Percentiles rank a stretch among this genome's conserved stretches.
phyloP scores from a whole-genome alignment of 768 basidiomycete genomes.

The Sutorius australiensis region DNA sequence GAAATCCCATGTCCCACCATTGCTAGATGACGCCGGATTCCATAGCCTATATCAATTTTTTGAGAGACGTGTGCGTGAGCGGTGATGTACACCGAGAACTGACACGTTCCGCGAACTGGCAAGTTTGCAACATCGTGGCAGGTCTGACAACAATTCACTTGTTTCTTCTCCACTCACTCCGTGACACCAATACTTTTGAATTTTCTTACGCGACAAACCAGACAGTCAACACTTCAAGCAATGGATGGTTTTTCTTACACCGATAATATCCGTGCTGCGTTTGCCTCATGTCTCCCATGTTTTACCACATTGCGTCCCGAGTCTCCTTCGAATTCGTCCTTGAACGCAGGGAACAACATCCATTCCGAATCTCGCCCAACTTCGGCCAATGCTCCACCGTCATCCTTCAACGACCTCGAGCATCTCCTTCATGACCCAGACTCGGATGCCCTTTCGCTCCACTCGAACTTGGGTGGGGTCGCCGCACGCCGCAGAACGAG shows the following conservation, averaged over 20 bases:
- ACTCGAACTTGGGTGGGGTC: slow-evolving; percentile 56
- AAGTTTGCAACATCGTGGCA: background rate
- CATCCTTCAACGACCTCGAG: slow-evolving; percentile 41
- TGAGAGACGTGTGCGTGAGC: too few relatives aligned
- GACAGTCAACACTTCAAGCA: background rate
- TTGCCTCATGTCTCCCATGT: slow-evolving; percentile 60
- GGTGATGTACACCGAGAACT: too few relatives aligned
- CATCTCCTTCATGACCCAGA: slow-evolving; percentile 49
- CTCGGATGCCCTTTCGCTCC: slow-evolving; percentile 59
- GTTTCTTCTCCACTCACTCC: background rate
- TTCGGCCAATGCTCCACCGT: slow-evolving; percentile 4
- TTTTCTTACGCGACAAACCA: background rate
- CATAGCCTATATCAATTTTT: too few relatives aligned
- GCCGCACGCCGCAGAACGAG: slow-evolving; percentile 30
- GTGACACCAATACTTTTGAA: background rate
- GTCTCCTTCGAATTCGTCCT: slow-evolving; percentile 14
- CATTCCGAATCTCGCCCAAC: slow-evolving; percentile 28
- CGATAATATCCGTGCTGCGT: slow-evolving; percentile 54
- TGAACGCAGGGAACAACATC: slow-evolving; percentile 2
- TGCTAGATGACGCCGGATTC: too few relatives aligned
- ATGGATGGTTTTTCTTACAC: slow-evolving; percentile 58
- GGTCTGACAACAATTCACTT: background rate
- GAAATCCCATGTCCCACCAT: too few relatives aligned
- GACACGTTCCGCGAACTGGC: too few relatives aligned
- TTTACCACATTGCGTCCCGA: slow-evolving; percentile 39